Base-by-base conservation (phyloP, 805 yeast genomes). In the Pichia thaimueangensis region DNA sequence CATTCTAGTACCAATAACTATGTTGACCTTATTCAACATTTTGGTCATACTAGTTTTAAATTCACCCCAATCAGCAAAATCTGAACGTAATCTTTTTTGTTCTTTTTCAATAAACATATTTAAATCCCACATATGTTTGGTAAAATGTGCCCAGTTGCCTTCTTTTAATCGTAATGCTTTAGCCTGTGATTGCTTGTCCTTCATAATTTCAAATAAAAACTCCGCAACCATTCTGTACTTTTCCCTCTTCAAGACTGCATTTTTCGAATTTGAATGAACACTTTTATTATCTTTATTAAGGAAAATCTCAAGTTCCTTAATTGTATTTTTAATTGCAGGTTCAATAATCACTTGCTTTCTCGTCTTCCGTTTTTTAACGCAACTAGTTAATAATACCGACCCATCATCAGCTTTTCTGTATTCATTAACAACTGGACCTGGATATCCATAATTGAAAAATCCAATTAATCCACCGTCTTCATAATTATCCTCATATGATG, bases 141-240 rank as follows among this genome's bases (percentile, higher is more conserved):
- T 43, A 35, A 54, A 47, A 39, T 52, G 48, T 22, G 46, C 49
- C 43, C 60, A 44, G 36, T 59, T 59, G 8, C 65, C 66, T 16
- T 41, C 29, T 8, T 32, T 37, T 8, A 46, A 27, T 37, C 65
- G 52, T 43, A 44, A 41, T 3, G 24, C 30, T 30, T 53, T 48
- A 7, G 47, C 41, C 39, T 53, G 48, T 12, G 43, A 49, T 28
- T 51, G 38, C 37, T 57, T 55, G n/a, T 42, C 40, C 10, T 41
- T 32, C 5, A 58, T 31, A 19, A 55, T 34, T 16, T 61, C 64
- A 39, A 49, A 53, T 2, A 63, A 35, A 44, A 62, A 61, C 6
- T 44, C 45, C 16, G 61, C 55, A 24, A 60, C 35, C 7, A 55
- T 37, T 39, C 50, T 54, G 37, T 59, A 55, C 37, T 54, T 58